A percentile compares a stretch with the other conserved stretches of the same genome.
Evolutionary conservation across 148 eudicot species (phyloP).

Genomic region (Amaranthus hypochondriacus): DNA sequence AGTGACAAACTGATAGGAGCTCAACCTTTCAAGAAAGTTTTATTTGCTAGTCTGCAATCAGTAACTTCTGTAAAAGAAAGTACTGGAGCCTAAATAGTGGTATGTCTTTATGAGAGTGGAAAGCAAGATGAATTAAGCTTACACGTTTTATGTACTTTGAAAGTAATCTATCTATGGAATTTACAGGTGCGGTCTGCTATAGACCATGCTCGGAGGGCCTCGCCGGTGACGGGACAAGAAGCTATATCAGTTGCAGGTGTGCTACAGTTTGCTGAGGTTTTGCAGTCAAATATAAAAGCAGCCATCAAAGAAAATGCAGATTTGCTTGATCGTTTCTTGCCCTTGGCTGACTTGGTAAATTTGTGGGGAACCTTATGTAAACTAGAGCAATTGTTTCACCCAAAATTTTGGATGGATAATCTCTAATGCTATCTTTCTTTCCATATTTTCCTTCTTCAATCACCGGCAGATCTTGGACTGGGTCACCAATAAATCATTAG

Average conservation of each 20-base stretch:
- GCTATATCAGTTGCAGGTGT: conserved; percentile 64
- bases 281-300: conserved; percentile 57
- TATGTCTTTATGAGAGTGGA: background rate
- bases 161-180: conserved; percentile 12
- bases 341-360: conserved; percentile 60
- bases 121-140: conserved; percentile 1
- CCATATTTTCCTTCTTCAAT: conserved; percentile 11
- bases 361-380: conserved; percentile 19
- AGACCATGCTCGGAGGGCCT: conserved; percentile 50
- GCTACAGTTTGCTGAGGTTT: conserved; percentile 57
- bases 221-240: conserved; percentile 66
- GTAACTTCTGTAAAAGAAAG: background rate
- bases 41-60: background rate
- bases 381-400: conserved; percentile 3
- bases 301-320: conserved; percentile 75
- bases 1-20: background rate
- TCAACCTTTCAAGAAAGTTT: background rate
- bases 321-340: conserved; percentile 69
- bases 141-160: background rate
- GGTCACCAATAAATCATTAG: conserved; percentile 48
- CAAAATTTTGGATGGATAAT: conserved; percentile 16
- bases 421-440: conserved; percentile 10
- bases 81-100: background rate
- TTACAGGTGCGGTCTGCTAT: conserved; percentile 69
- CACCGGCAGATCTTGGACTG: conserved; percentile 64